Conservation (phyloP, 495 filamentous ascomycete species). For the Aspergillus carlsbadensis region DNA sequence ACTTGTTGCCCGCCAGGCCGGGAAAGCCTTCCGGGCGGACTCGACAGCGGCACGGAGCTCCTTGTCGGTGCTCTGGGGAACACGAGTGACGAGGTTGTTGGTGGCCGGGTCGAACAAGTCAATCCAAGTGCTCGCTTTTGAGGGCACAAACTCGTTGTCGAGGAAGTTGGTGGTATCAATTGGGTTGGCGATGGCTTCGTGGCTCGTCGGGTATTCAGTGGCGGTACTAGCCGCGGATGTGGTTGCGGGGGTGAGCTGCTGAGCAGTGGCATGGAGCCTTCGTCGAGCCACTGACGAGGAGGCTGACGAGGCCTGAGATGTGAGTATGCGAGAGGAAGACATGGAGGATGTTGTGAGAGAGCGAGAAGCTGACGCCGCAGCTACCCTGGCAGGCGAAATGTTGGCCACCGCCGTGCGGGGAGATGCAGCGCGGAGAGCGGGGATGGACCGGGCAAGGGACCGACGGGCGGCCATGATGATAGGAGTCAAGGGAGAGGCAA, state of each 20-base stretch:
- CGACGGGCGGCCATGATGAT: constrained; percentile 45
- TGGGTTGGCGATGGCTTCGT: constrained; percentile 72
- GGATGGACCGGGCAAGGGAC: constrained; percentile 41
- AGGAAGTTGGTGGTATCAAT: constrained; percentile 87
- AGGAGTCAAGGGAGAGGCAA: neutral
- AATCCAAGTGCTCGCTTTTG: constrained; percentile 72
- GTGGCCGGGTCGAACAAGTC: constrained; percentile 94
- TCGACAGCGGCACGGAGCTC: constrained; percentile 87
- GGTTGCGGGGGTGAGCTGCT: constrained; percentile 55
- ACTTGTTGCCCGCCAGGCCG: constrained; percentile 79
- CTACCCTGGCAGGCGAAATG: constrained; percentile 22
- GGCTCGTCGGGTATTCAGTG: constrained; percentile 74
- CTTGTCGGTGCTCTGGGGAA: constrained; percentile 88
- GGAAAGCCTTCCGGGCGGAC: constrained; percentile 87
- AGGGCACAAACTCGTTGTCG: constrained; percentile 83
- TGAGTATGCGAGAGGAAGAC: constrained; percentile 21
- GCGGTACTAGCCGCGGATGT: constrained; percentile 58
- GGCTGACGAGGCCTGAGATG: constrained; percentile 22
- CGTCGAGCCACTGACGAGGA: constrained; percentile 30
- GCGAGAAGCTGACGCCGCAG: constrained; percentile 28
- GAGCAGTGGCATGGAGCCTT: constrained; percentile 59
- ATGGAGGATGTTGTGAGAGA: constrained; percentile 26
- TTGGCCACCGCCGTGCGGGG: constrained; percentile 40
- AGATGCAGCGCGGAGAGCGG: constrained; percentile 43
- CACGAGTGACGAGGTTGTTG: constrained; percentile 96